phyloP scores from a whole-genome alignment of 306 rosid species.

The Cicer cuneatum region DNA sequence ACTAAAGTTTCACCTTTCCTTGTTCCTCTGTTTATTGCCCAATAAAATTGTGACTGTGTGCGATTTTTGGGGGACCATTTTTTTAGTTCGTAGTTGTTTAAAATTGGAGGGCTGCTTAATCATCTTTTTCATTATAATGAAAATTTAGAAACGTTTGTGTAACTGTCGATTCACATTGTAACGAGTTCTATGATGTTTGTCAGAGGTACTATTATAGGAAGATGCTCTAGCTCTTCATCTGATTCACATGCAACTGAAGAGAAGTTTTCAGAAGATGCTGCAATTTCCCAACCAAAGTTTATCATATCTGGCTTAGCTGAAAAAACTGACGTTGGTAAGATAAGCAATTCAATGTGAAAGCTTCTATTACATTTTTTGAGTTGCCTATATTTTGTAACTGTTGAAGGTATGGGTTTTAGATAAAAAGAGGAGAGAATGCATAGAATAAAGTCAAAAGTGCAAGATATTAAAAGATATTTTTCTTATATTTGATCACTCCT shows the following conservation, averaged over 20 bases:
- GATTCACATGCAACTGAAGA: conserved; percentile 72
- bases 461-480: not conserved
- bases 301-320: conserved; percentile 53
- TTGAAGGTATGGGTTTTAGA: not conserved
- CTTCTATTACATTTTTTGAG: conserved; percentile 26
- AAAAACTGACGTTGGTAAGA: conserved; percentile 64
- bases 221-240: conserved; percentile 62
- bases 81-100: conserved; percentile 23
- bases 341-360: conserved; percentile 36
- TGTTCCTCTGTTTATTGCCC: conserved; percentile 25
- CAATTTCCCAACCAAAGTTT: conserved; percentile 58
- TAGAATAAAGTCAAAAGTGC: not conserved
- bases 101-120: conserved; percentile 41
- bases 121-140: conserved; percentile 31
- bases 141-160: conserved; percentile 1
- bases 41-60: not conserved
- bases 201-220: conserved; percentile 65
- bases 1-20: not conserved
- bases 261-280: conserved; percentile 53
- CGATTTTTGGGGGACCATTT: conserved; percentile 17
- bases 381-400: conserved; percentile 30
- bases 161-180: conserved; percentile 28
- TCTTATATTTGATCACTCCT: not conserved
- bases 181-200: conserved; percentile 31
- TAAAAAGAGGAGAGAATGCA: not conserved